A percentile compares a stretch with the other conserved stretches of the same genome.
Evolutionary conservation across 495 filamentous ascomycete genomes (phyloP).

Genomic region (Aspergillus conjunctus): DNA sequence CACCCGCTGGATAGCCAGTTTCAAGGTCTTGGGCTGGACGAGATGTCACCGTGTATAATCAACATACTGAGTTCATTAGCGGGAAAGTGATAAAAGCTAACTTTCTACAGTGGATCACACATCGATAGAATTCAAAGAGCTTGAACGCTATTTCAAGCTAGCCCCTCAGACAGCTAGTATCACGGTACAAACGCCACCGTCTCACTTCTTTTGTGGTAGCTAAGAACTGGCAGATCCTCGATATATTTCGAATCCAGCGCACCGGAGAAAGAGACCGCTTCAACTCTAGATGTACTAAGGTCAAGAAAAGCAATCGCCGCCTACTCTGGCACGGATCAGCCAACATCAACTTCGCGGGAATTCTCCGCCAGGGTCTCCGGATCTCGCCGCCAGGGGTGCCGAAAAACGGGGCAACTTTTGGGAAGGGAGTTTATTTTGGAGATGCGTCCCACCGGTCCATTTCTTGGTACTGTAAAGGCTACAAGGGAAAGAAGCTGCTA

Average conservation of each 20-base stretch:
- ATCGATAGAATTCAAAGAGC: background rate
- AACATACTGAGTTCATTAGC: background rate
- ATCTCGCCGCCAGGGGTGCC: background rate
- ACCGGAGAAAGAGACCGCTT: background rate
- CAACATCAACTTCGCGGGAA: background rate
- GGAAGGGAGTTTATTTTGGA: conserved; percentile 50
- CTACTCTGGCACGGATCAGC: background rate
- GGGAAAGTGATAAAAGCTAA: background rate
- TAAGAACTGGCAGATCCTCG: background rate
- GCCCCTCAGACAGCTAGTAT: background rate
- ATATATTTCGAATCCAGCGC: conserved; percentile 6
- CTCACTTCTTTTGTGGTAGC: background rate
- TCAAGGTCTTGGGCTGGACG: background rate
- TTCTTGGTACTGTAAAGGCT: conserved; percentile 64
- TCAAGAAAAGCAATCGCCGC: conserved; percentile 3
- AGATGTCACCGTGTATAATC: background rate
- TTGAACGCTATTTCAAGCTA: background rate
- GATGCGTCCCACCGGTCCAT: conserved; percentile 78
- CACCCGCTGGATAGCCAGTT: background rate
- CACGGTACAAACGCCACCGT: background rate
- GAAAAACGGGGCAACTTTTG: background rate
- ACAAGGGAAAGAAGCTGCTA: conserved; percentile 58
- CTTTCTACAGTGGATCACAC: background rate
- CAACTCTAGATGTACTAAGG: background rate
- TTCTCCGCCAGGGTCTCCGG: background rate